phyloP scores from a whole-genome alignment of 2,329 filamentous ascomycete species.

The Didymella exigua region DNA sequence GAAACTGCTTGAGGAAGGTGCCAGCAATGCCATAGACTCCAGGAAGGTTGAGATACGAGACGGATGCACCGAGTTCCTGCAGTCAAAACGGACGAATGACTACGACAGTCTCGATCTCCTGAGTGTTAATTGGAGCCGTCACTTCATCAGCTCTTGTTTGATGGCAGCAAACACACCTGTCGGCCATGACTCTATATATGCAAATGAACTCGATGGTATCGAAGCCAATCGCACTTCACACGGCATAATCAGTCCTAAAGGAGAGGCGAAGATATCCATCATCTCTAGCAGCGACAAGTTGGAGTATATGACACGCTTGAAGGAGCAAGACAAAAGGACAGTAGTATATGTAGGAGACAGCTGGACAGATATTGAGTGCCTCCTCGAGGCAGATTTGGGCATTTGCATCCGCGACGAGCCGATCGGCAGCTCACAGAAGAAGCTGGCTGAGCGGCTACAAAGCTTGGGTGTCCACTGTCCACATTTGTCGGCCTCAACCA shows the following conservation, averaged over 20 bases:
- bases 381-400: conserved; percentile 53
- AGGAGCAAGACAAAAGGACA: conserved; percentile 4
- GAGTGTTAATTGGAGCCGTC: conserved; percentile 56
- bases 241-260: conserved; percentile 23
- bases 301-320: conserved; percentile 26
- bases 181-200: conserved; percentile 13
- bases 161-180: conserved; percentile 4
- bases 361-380: conserved; percentile 54
- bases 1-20: conserved; percentile 36
- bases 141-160: conserved; percentile 48
- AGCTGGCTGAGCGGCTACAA: conserved; percentile 42
- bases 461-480: conserved; percentile 37
- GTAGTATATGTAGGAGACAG: conserved; percentile 57
- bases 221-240: conserved; percentile 16
- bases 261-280: conserved; percentile 25
- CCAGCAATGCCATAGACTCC: conserved; percentile 33
- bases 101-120: conserved; percentile 42
- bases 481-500: conserved; percentile 23
- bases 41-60: conserved; percentile 45
- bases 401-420: conserved; percentile 53
- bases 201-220: conserved; percentile 35
- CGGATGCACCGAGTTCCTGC: conserved; percentile 46
- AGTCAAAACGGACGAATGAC: conserved; percentile 17
- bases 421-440: conserved; percentile 42
- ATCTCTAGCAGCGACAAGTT: conserved; percentile 52